Evolutionary conservation across 371 early-diverging fungal genomes (phyloP).

Genomic region (Mucor racemosus): DNA sequence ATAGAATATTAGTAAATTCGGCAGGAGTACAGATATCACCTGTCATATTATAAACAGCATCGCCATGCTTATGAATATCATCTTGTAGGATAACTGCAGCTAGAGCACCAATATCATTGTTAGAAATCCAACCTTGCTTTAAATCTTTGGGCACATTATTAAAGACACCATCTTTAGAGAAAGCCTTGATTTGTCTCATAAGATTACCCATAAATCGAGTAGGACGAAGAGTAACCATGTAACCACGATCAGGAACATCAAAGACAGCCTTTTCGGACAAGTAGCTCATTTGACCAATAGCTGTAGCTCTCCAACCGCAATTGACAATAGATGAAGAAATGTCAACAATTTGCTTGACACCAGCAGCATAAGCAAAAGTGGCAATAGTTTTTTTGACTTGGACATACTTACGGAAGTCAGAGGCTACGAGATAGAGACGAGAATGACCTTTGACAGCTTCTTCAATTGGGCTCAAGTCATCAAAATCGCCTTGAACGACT

Average conservation of each 20-base stretch:
- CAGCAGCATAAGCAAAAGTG: slow-evolving; percentile 29
- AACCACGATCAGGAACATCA: slow-evolving; percentile 27
- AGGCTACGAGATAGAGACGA: slow-evolving; percentile 31
- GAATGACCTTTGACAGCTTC: slow-evolving; percentile 31
- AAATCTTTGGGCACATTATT: slow-evolving; percentile 12
- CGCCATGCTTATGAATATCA: slow-evolving; percentile 26
- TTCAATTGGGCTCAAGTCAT: slow-evolving; percentile 24
- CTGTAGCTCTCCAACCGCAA: slow-evolving; percentile 24
- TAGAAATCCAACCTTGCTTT: slow-evolving; percentile 17
- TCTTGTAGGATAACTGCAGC: slow-evolving; percentile 26
- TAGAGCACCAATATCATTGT: slow-evolving; percentile 30
- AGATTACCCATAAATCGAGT: slow-evolving; percentile 38
- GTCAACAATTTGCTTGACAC: slow-evolving; percentile 40
- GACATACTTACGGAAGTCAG: slow-evolving; percentile 11
- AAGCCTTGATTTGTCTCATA: not conserved
- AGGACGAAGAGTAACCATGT: slow-evolving; percentile 38
- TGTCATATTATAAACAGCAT: slow-evolving; percentile 21
- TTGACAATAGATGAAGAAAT: slow-evolving; percentile 27
- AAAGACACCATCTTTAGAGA: not conserved
- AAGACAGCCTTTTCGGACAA: slow-evolving; percentile 29
- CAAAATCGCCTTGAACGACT: slow-evolving; percentile 36
- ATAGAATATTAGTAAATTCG: slow-evolving; percentile 14
- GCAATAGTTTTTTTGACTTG: slow-evolving; percentile 24
- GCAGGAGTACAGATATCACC: slow-evolving; percentile 3
- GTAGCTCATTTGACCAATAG: slow-evolving; percentile 23